Base-by-base conservation (phyloP, 495 filamentous ascomycete species). In the Neurospora cerealis region DNA sequence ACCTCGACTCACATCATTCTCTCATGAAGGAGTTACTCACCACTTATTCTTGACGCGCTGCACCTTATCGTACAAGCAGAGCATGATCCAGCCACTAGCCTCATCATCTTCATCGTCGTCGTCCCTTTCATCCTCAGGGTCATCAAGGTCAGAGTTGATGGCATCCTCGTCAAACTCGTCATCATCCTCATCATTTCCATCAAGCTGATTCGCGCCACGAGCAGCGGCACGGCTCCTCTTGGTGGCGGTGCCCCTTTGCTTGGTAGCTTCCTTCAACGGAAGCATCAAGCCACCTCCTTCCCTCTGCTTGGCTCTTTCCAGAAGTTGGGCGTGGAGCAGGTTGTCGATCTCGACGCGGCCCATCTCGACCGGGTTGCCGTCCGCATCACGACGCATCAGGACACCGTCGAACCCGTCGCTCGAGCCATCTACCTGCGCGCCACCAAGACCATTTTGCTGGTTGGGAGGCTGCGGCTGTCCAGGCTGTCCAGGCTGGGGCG, bases 1-100 rank as follows among this genome's bases (percentile, higher is more conserved):
- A 8, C 48, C 21, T 60, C 21, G 24, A 24, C 17, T 39, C 28
- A 70, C 4, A 34, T 70, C 32, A 60, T 34, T 54, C 11, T 11
- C 3, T 41, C 8, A 21, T 24, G 11, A 9, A 19, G 13, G 32
- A n/a, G 21, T 39, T 69, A 78, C 86, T 36, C 79, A 89, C 96
- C 96, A 99, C 91, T 98, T 99, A 82, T 98, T 99, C 90, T 99
- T 99, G 73, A 98, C 96, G 70, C 96, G 87, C 83, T 98, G 95
- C 24, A 99, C 96, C 86, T 99, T 99, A 85, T 99, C 96, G 79
- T 99, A 99, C 78, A 96, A 97, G 85, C 96, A 99, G 46, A 98
- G 89, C 93, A 98, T 98, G 81, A 96, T 93, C 74, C 96, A 91
- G 2, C 89, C 89, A 73, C 83, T 83, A 5, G 87, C 87, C 21